Base-by-base conservation (phyloP, 768 basidiomycete species). In the Sarcodon aspratus region DNA sequence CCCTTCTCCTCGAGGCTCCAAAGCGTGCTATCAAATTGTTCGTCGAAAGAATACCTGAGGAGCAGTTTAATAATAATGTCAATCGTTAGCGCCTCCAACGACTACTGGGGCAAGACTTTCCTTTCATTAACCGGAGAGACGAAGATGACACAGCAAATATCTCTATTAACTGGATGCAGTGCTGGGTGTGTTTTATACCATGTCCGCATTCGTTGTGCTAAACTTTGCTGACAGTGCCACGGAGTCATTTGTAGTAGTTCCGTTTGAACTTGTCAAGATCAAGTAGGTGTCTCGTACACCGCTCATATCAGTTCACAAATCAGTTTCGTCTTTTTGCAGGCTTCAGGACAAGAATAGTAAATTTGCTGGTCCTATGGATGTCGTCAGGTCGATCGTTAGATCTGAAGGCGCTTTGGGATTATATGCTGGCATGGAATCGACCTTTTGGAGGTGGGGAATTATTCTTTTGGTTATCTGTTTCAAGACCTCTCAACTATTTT, bases 1-100 rank as follows among this genome's bases (percentile, higher is more conserved):
- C 96, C 13, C 66, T 99, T 9, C 77, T 98, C 59, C 70, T 99
- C 42, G 96, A 99, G 66, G 96, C 96, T 12, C 96, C 96, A 1
- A 99, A 99, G 70, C 83, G 96, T 67, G 96, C 96, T 12, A 88
- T 93, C 44, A 99, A 98, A 76, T 89, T 88, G 85, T 86, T 54
- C 53, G 80, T 69, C 17, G 33, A 18, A 43, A 38, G 2, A 15
- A 42, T 6, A 6, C 11, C 11, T 5, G 9, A 9, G 40, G 2
- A 27, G 13, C 18, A 33, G 11, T 38, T 31, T 37, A 18, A 48
- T 18, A 8, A 27, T 36, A n/a, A 15, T 33, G n/a, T 34, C 50
- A 54, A 57, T 37, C 42, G 21, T 11, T 54, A 82, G 82, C 55
- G 88, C 89, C 21, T 75, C 88, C 8, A 94, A 94, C 70, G 95